phyloP scores from a whole-genome alignment of 441 rosid genomes.

The Geranium incanum region DNA sequence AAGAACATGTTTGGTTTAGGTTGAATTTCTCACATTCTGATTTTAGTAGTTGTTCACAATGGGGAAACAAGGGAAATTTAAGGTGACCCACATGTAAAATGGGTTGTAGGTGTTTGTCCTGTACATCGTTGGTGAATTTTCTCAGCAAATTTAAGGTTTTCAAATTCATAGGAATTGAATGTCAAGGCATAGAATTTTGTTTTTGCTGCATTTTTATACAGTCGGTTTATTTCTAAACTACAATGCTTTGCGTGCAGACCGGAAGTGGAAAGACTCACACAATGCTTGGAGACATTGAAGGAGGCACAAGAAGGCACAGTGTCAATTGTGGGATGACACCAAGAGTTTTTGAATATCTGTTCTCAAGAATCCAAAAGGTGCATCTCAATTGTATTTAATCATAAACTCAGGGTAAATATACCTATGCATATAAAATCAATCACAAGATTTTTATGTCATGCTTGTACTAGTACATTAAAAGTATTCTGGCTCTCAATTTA shows the following conservation, averaged over 20 bases:
- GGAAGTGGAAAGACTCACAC: conserved; percentile 99
- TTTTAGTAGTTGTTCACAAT: background rate
- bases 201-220: background rate
- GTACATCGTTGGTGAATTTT: background rate
- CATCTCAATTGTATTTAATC: background rate
- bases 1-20: background rate
- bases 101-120: background rate
- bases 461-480: background rate
- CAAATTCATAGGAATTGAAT: background rate
- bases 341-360: conserved; percentile 81
- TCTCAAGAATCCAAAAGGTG: conserved; percentile 92
- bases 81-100: background rate
- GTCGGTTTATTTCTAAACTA: background rate
- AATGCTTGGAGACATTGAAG: conserved; percentile 99
- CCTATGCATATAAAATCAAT: background rate
- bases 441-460: background rate
- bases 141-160: background rate
- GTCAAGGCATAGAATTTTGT: conserved; percentile 3
- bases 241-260: conserved; percentile 43
- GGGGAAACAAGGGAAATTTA: background rate
- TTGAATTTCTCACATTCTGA: background rate
- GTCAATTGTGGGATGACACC: conserved; percentile 97
- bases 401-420: background rate
- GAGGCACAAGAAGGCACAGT: conserved; percentile 86
- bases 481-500: background rate